These are phyloP conservation scores for Populus trichocarpa DNA, from an alignment of 441 rosid genomes.

Conservation along the genomic window DNA sequence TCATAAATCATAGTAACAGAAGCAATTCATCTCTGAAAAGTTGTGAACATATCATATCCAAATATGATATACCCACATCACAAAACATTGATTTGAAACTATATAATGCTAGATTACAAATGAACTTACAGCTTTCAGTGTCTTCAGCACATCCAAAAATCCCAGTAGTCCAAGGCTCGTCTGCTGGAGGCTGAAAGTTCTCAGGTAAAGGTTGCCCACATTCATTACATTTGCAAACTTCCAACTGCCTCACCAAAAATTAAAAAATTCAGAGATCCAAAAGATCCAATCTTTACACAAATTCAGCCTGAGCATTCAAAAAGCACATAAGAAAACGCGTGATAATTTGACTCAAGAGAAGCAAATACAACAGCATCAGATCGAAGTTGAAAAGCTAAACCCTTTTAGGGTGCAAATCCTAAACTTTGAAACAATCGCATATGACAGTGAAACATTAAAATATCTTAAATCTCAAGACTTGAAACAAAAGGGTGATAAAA, in stretches of 20 bases:
- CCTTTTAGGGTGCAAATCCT: not conserved
- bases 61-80: not conserved
- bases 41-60: not conserved
- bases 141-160: conserved; percentile 76
- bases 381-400: not conserved
- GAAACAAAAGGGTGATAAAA: not conserved
- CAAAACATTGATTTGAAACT: not conserved
- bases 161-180: conserved; percentile 91
- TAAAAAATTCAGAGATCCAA: not conserved
- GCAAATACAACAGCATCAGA: not conserved
- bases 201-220: conserved; percentile 88
- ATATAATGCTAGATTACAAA: not conserved
- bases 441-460: not conserved
- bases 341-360: not conserved
- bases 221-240: conserved; percentile 62
- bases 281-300: not conserved
- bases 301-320: not conserved
- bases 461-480: not conserved
- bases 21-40: not conserved
- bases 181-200: conserved; percentile 74
- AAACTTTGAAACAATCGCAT: not conserved
- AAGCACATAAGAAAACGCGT: not conserved
- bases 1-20: not conserved
- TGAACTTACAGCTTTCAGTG: conserved; percentile 66
- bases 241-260: conserved; percentile 42